Percentiles rank a stretch among this genome's conserved stretches.
Conservation (phyloP, 331 rosid species). For the Malus hybrid region DNA sequence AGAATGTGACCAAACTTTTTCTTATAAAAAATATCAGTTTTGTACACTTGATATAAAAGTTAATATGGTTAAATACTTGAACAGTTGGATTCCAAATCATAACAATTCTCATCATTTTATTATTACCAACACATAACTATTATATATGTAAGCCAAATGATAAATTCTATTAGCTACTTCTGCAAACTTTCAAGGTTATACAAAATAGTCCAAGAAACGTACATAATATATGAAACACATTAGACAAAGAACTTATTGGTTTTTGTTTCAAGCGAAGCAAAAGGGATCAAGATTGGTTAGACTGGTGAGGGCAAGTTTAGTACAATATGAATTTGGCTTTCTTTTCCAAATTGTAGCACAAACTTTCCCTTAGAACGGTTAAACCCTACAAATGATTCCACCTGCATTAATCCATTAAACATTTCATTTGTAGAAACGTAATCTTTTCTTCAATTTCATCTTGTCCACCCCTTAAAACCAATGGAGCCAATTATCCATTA, state of each 20-base stretch:
- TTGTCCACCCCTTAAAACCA: neutral
- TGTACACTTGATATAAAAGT: no score
- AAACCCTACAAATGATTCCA: neutral
- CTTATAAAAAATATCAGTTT: no score
- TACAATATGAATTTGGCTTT: neutral
- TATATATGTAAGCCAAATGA: no score
- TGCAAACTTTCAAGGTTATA: neutral
- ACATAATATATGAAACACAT: neutral
- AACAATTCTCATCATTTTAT: no score
- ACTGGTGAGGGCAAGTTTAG: no score
- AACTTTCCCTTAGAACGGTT: neutral
- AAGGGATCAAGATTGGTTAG: no score
- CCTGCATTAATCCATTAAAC: neutral
- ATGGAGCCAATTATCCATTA: slow-evolving; percentile 19
- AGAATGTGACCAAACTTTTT: no score
- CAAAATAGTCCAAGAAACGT: neutral
- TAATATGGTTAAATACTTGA: no score
- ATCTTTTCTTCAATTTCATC: neutral
- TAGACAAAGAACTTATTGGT: no score
- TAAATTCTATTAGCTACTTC: neutral
- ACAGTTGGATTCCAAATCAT: no score
- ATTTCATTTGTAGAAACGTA: neutral
- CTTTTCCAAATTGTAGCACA: neutral
- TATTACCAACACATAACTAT: no score
- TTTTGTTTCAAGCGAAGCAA: neutral